Percentiles rank a stretch among this genome's conserved stretches.
Evolutionary conservation across 1,284 basidiomycete genomes (phyloP).

Genomic region (Macrocystidia cucumis): DNA sequence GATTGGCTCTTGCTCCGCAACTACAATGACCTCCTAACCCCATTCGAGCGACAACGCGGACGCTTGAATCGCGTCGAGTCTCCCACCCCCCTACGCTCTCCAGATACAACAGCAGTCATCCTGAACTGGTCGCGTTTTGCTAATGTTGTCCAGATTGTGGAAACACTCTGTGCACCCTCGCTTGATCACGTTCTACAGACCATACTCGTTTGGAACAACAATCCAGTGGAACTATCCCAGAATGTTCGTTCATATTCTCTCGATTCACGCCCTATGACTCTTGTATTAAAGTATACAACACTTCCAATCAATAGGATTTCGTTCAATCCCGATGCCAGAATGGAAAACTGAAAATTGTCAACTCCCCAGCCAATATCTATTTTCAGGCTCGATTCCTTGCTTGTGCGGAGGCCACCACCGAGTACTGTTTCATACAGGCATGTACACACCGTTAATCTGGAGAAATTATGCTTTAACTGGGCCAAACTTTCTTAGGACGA

Average conservation of each 20-base stretch:
- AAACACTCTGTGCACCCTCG: conserved; percentile 39
- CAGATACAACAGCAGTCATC: conserved; percentile 43
- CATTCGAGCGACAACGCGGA: no score
- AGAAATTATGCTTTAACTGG: conserved; percentile 4
- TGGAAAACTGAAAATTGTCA: conserved; percentile 41
- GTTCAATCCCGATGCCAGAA: conserved; percentile 35
- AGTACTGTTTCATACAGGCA: conserved; percentile 60
- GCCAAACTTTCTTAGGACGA: conserved; percentile 42
- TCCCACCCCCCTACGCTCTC: conserved; percentile 2
- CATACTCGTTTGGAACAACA: conserved; percentile 63
- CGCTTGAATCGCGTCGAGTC: conserved; percentile 2
- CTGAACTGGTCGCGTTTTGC: conserved; percentile 59
- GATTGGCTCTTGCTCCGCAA: no score
- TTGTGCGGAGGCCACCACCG: conserved; percentile 42
- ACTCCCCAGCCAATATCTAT: conserved; percentile 50
- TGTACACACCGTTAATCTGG: conserved; percentile 5
- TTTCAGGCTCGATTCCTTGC: conserved; percentile 62
- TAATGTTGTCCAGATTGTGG: conserved; percentile 50
- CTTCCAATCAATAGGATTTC: conserved; percentile 36
- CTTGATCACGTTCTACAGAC: conserved; percentile 40
- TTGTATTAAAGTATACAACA: background rate
- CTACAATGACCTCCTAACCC: no score
- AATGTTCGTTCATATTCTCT: conserved; percentile 23
- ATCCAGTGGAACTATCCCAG: conserved; percentile 30
- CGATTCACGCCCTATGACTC: no score